A percentile compares a stretch with the other conserved stretches of the same genome.
phyloP scores from a whole-genome alignment of 495 filamentous ascomycete genomes.

The Halenospora varia region DNA sequence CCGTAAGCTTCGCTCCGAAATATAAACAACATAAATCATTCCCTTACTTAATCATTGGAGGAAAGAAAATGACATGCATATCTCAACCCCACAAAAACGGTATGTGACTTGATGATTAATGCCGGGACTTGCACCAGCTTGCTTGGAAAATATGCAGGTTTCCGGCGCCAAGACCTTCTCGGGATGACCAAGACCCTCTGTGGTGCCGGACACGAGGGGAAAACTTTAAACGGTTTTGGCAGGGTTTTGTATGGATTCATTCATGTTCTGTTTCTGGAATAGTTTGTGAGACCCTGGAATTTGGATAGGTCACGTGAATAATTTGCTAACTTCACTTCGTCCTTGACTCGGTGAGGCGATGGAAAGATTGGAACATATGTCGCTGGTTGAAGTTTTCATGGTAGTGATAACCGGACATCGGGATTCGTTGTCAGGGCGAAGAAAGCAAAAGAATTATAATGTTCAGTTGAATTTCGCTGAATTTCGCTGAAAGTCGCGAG shows the following conservation, averaged over 20 bases:
- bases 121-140: neutral
- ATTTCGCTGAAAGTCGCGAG: no score
- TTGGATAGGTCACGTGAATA: neutral
- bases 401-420: no score
- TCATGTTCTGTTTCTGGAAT: neutral
- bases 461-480: no score
- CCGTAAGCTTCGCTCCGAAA: no score
- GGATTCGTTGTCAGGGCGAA: no score
- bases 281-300: neutral
- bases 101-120: neutral
- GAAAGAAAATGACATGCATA: neutral
- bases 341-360: no score
- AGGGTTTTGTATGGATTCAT: neutral
- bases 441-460: no score
- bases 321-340: no score
- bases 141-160: neutral
- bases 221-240: neutral
- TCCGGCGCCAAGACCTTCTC: neutral
- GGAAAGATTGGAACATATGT: no score
- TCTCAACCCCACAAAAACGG: neutral
- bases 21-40: neutral
- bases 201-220: neutral
- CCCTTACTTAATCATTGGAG: neutral
- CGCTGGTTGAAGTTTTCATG: no score
- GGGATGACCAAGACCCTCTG: no score